phyloP scores from a whole-genome alignment of 148 eudicot genomes.

The Nepenthes mirabilis region DNA sequence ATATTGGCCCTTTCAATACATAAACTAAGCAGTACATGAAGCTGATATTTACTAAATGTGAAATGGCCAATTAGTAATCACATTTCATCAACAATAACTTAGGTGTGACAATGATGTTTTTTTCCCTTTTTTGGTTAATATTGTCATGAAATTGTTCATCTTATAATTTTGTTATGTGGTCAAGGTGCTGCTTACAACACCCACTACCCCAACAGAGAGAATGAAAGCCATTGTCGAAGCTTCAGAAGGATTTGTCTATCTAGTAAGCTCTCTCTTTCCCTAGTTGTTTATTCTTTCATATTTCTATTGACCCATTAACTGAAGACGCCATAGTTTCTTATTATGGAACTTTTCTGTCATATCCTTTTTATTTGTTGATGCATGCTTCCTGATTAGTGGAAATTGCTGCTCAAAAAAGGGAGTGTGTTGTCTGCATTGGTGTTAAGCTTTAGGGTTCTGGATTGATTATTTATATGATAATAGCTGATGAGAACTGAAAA shows the following conservation, averaged over 20 bases:
- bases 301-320: neutral
- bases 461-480: too few relatives aligned
- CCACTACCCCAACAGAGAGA: conserved; percentile 74
- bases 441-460: too few relatives aligned
- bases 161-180: conserved; percentile 10
- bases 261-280: conserved; percentile 37
- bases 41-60: too few relatives aligned
- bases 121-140: too few relatives aligned
- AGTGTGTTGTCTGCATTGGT: too few relatives aligned
- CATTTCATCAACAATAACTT: too few relatives aligned
- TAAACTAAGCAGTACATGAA: too few relatives aligned
- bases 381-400: neutral
- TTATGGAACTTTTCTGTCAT: neutral
- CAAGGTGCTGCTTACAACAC: conserved; percentile 84
- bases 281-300: neutral
- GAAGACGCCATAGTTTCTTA: neutral
- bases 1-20: too few relatives aligned
- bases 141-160: neutral
- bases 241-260: conserved; percentile 86
- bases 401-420: neutral
- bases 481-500: too few relatives aligned
- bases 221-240: conserved; percentile 87
- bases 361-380: neutral
- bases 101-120: too few relatives aligned
- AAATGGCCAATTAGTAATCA: too few relatives aligned